Conservation (phyloP, 176 grass and related monocot genomes). For the Aegilops umbellulata region DNA sequence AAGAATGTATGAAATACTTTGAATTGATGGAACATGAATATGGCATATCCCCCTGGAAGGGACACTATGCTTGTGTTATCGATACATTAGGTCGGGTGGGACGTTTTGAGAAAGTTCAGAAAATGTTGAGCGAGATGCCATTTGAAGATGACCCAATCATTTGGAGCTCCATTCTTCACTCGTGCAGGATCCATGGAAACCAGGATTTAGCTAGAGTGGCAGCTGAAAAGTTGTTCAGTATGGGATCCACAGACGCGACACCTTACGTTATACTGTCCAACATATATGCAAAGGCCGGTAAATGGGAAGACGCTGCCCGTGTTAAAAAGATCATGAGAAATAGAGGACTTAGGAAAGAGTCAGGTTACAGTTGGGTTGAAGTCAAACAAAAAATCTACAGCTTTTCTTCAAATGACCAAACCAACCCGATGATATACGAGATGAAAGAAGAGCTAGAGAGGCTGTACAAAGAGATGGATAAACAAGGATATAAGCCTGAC, state of each 20-base stretch:
- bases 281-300: slow-evolving; percentile 80
- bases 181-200: slow-evolving; percentile 75
- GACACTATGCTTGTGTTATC: slow-evolving; percentile 79
- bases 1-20: slow-evolving; percentile 76
- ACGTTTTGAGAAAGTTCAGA: slow-evolving; percentile 59
- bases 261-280: slow-evolving; percentile 78
- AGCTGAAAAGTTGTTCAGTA: slow-evolving; percentile 73
- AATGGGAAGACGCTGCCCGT: slow-evolving; percentile 70
- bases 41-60: slow-evolving; percentile 59
- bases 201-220: slow-evolving; percentile 67
- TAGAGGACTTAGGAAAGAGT: slow-evolving; percentile 70
- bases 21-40: slow-evolving; percentile 58
- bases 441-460: slow-evolving; percentile 67
- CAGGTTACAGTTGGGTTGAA: slow-evolving; percentile 91
- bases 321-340: slow-evolving; percentile 88
- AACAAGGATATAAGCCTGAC: slow-evolving; percentile 62
- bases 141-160: slow-evolving; percentile 67
- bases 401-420: slow-evolving; percentile 83
- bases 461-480: slow-evolving; percentile 76
- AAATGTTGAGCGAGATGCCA: slow-evolving; percentile 58
- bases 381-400: slow-evolving; percentile 68
- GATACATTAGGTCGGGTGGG: slow-evolving; percentile 74
- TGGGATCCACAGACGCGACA: slow-evolving; percentile 54
- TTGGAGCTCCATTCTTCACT: slow-evolving; percentile 92
- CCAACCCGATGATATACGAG: slow-evolving; percentile 62